Percentiles rank a stretch among this genome's conserved stretches.
phyloP scores from a whole-genome alignment of 1,284 basidiomycete species.

The Neotropicomus parvogracilis region DNA sequence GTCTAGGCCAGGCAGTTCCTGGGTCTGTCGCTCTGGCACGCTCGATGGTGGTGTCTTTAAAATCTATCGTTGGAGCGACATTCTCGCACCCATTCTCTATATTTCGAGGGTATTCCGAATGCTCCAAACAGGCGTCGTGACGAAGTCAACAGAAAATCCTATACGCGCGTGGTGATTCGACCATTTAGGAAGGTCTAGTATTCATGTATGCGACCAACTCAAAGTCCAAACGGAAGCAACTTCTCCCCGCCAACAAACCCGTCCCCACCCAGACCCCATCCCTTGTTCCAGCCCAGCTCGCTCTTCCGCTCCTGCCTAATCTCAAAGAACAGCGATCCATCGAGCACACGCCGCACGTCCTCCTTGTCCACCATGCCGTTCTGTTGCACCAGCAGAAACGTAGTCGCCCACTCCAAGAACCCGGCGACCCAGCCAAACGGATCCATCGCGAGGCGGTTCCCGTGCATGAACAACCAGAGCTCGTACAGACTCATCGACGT shows the following conservation, averaged over 20 bases:
- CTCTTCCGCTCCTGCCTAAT: slow-evolving; percentile 16
- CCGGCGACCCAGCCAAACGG: slow-evolving; percentile 35
- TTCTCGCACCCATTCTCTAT: no score
- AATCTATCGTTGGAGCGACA: no score
- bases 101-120: no score
- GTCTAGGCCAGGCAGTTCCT: slow-evolving; percentile 47
- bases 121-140: neutral
- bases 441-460: slow-evolving; percentile 37
- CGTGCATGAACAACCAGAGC: slow-evolving; percentile 29
- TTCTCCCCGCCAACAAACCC: slow-evolving; percentile 32
- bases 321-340: slow-evolving; percentile 32
- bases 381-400: slow-evolving; percentile 29
- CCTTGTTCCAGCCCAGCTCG: slow-evolving; percentile 28
- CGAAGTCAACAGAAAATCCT: slow-evolving; percentile 6
- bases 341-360: slow-evolving; percentile 27
- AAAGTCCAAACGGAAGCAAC: slow-evolving; percentile 28
- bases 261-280: slow-evolving; percentile 29
- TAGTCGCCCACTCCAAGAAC: slow-evolving; percentile 34
- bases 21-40: slow-evolving; percentile 23
- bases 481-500: slow-evolving; percentile 27
- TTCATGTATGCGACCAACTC: no score
- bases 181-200: slow-evolving; percentile 8
- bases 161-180: neutral
- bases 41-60: no score
- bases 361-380: slow-evolving; percentile 30